Percentiles rank a stretch among this genome's conserved stretches.
phyloP scores from a whole-genome alignment of 2,329 filamentous ascomycete genomes.

The Alternaria arbusti region DNA sequence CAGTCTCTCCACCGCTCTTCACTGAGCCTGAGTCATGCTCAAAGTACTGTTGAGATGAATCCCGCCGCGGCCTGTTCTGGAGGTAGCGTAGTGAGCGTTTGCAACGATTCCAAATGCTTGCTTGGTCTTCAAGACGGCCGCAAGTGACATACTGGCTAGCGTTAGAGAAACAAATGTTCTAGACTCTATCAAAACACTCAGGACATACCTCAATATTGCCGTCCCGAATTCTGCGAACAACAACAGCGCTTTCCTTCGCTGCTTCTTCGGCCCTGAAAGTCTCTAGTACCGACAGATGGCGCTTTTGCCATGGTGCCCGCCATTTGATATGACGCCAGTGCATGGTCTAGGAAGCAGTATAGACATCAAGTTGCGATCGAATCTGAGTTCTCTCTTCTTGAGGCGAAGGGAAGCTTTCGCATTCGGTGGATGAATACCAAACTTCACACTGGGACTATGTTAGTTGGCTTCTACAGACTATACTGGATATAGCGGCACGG shows the following conservation, averaged over 20 bases:
- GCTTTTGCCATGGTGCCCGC: not conserved
- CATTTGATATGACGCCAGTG: slow-evolving; percentile 9
- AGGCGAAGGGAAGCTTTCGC: not conserved
- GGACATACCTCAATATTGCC: not conserved
- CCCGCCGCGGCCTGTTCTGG: not conserved
- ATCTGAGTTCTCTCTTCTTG: not conserved
- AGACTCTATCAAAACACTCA: not conserved
- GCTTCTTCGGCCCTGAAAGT: not conserved
- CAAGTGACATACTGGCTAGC: not conserved
- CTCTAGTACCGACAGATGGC: slow-evolving; percentile 2
- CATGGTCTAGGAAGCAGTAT: not conserved
- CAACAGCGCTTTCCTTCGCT: not conserved
- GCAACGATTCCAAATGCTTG: not conserved
- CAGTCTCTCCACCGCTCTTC: slow-evolving; percentile 4
- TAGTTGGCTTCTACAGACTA: not conserved
- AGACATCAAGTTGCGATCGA: not conserved
- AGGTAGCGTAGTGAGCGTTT: not conserved
- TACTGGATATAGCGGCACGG: not conserved
- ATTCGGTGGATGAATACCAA: not conserved
- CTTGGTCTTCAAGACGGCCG: slow-evolving; percentile 1
- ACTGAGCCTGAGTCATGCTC: not conserved
- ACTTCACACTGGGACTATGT: not conserved
- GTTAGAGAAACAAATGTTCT: not conserved
- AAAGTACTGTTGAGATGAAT: not conserved
- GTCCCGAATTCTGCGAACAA: not conserved